These are phyloP conservation scores for Neonectria sp. DNA, from an alignment of 2,329 filamentous ascomycete genomes.

Conservation along the genomic window DNA sequence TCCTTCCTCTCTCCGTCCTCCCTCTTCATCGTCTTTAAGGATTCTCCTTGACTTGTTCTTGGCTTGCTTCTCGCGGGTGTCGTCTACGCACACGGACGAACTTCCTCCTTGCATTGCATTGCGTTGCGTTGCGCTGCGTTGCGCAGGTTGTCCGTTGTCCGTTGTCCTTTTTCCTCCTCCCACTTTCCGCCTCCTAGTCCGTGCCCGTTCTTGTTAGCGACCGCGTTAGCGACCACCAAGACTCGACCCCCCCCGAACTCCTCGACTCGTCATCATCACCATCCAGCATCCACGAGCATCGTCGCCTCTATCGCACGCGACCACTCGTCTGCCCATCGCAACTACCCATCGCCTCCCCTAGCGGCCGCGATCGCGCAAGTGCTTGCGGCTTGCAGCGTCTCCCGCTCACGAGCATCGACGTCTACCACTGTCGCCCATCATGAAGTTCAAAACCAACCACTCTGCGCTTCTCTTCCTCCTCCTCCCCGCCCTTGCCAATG, in stretches of 20 bases:
- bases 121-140: constrained; percentile 3
- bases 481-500: constrained; percentile 67
- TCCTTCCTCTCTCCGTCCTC: constrained; percentile 35
- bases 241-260: neutral
- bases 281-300: neutral
- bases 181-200: neutral
- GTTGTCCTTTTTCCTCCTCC: neutral
- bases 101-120: neutral
- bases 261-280: constrained; percentile 19
- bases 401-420: constrained; percentile 10
- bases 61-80: constrained; percentile 9
- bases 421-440: constrained; percentile 53
- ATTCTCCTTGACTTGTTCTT: constrained; percentile 1
- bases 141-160: neutral
- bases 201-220: neutral
- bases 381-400: constrained; percentile 23
- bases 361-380: constrained; percentile 33
- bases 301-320: constrained; percentile 34
- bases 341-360: constrained; percentile 7
- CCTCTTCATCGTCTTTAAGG: constrained; percentile 10
- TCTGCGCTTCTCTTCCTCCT: constrained; percentile 74
- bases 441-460: constrained; percentile 71
- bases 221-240: neutral
- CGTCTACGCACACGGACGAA: constrained; percentile 13
- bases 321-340: constrained; percentile 12